Conservation (phyloP, 176 grass and related monocot species). For the Secale cereale region DNA sequence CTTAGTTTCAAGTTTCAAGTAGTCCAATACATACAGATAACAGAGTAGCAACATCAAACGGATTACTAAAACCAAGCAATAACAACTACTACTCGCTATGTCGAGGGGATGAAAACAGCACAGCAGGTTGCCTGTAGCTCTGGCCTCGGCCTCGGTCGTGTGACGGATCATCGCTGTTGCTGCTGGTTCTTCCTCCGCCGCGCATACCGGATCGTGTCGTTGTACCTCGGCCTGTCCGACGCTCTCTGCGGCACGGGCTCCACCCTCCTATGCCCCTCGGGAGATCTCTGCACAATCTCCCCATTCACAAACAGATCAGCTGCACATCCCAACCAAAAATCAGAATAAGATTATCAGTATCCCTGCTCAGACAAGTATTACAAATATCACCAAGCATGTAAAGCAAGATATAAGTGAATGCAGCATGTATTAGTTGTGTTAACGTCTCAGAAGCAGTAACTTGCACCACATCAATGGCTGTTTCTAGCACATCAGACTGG, state of each 20-base stretch:
- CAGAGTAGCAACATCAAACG: neutral
- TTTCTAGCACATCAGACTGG: no score
- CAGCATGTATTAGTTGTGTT: neutral
- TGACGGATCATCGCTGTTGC: neutral
- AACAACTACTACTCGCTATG: neutral
- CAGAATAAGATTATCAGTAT: neutral
- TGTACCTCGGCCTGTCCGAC: neutral
- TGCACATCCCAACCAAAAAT: neutral
- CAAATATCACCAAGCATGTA: neutral
- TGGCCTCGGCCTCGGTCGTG: neutral
- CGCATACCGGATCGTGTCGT: neutral
- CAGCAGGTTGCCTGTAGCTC: neutral
- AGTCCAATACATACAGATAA: neutral
- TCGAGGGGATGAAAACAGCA: neutral
- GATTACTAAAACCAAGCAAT: neutral
- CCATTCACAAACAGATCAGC: neutral
- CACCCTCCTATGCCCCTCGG: neutral
- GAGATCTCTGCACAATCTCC: neutral
- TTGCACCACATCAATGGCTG: neutral
- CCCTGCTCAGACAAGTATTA: neutral
- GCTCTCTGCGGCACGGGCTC: neutral
- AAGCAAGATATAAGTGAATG: neutral
- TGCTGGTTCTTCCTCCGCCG: constrained; percentile 6
- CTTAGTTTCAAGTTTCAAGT: neutral
- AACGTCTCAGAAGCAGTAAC: neutral